A percentile compares a stretch with the other conserved stretches of the same genome.
Evolutionary conservation across 495 filamentous ascomycete genomes (phyloP).

Genomic region (Talaromyces wortmannii): DNA sequence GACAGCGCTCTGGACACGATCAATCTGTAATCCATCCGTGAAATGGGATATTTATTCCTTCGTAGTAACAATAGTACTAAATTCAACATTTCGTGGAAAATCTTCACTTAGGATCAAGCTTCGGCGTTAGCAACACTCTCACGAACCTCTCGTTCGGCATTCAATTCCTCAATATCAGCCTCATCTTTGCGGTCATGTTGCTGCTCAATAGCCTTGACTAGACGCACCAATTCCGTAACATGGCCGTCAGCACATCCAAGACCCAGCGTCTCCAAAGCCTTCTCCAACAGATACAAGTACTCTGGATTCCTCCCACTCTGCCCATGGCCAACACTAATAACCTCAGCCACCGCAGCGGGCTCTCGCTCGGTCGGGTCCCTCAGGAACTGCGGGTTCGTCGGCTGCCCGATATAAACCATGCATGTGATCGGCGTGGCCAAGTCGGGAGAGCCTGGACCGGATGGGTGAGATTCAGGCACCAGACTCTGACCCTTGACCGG

Average conservation of each 20-base stretch:
- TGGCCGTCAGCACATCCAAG: constrained; percentile 78
- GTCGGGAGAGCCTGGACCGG: background rate
- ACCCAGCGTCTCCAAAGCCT: constrained; percentile 66
- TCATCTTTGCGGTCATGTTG: constrained; percentile 9
- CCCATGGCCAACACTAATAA: constrained; percentile 70
- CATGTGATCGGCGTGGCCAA: constrained; percentile 34
- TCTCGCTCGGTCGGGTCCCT: constrained; percentile 59
- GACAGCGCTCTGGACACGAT: too few relatives aligned
- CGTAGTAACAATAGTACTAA: too few relatives aligned
- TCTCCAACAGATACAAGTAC: constrained; percentile 80
- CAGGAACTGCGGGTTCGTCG: constrained; percentile 88
- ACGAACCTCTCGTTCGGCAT: constrained; percentile 29
- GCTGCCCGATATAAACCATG: constrained; percentile 93
- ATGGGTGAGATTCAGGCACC: background rate
- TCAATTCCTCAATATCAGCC: constrained; percentile 22
- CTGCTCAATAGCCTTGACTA: constrained; percentile 35
- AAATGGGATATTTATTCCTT: too few relatives aligned
- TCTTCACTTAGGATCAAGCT: too few relatives aligned
- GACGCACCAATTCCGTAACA: constrained; percentile 49
- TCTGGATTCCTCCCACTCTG: constrained; percentile 89
- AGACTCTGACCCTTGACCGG: background rate
- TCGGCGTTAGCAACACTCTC: constrained; percentile 12
- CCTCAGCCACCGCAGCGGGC: constrained; percentile 72
- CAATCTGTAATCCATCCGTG: too few relatives aligned
- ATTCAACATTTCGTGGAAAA: too few relatives aligned